phyloP scores from a whole-genome alignment of 208 protist genomes.

The Crithidia acanthocephali region DNA sequence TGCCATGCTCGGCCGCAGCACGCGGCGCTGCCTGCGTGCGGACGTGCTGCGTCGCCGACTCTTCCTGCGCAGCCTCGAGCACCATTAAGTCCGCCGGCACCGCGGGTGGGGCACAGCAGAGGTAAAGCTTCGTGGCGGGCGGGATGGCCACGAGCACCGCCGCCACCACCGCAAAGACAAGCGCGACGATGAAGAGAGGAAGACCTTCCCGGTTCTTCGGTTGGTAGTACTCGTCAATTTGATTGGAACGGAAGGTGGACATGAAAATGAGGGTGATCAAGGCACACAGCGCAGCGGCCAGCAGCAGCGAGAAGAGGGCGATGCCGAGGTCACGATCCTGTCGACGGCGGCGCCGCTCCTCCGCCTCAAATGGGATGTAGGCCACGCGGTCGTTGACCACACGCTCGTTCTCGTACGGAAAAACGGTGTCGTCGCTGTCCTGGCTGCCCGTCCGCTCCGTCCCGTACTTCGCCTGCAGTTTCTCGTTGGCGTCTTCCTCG shows the following conservation, averaged over 20 bases:
- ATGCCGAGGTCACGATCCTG: constrained; percentile 10
- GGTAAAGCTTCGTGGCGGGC: constrained; percentile 2
- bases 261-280: constrained; percentile 10
- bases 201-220: constrained; percentile 2
- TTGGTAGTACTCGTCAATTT: neutral
- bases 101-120: neutral
- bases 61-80: neutral
- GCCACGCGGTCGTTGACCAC: neutral
- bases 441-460: neutral
- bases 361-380: constrained; percentile 12
- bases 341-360: neutral
- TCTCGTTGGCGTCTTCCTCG: constrained; percentile 7
- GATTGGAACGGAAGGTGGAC: neutral
- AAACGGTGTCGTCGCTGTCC: constrained; percentile 5
- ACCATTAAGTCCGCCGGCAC: neutral
- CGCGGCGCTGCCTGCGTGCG: neutral
- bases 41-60: neutral
- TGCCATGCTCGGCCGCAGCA: neutral
- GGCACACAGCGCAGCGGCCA: constrained; percentile 12
- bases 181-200: constrained; percentile 9
- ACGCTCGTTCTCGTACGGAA: constrained; percentile 9
- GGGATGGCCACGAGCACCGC: constrained; percentile 5
- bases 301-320: constrained; percentile 21
- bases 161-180: neutral
- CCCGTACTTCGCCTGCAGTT: constrained; percentile 1